phyloP scores from a whole-genome alignment of 2,329 filamentous ascomycete species.

The Aspergillus alliaceus region DNA sequence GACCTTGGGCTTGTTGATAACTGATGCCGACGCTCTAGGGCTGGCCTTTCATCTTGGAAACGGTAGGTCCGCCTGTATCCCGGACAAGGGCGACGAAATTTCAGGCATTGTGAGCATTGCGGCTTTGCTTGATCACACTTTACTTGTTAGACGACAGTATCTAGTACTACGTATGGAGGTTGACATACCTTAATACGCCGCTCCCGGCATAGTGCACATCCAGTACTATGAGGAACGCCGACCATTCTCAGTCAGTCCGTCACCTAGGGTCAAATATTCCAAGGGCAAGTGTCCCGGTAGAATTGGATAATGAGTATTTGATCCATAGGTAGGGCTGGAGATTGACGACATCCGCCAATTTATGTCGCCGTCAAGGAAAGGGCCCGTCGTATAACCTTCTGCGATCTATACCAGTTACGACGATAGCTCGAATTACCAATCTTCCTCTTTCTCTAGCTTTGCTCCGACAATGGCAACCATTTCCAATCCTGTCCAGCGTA shows the following conservation, averaged over 20 bases:
- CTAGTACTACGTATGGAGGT: no score
- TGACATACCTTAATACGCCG: constrained; percentile 40
- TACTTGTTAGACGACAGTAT: not conserved
- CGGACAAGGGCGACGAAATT: constrained; percentile 38
- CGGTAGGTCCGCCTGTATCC: constrained; percentile 36
- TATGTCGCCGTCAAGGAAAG: not conserved
- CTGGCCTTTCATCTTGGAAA: constrained; percentile 40
- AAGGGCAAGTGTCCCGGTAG: no score
- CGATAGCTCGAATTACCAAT: not conserved
- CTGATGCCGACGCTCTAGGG: constrained; percentile 31
- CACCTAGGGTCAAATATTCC: no score
- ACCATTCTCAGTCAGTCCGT: no score
- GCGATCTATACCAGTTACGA: not conserved
- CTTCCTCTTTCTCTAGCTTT: not conserved
- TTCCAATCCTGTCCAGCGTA: not conserved
- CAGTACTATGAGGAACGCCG: constrained; percentile 43
- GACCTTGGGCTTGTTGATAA: not conserved
- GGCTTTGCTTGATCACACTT: constrained; percentile 50
- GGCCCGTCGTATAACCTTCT: not conserved
- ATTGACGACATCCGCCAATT: not conserved
- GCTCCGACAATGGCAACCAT: not conserved
- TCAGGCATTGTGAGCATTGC: constrained; percentile 36
- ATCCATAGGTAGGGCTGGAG: no score
- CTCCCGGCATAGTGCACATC: constrained; percentile 41
- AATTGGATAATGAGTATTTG: no score